phyloP scores from a whole-genome alignment of 2,329 filamentous ascomycete genomes.

The Amesomyces nigricolor region DNA sequence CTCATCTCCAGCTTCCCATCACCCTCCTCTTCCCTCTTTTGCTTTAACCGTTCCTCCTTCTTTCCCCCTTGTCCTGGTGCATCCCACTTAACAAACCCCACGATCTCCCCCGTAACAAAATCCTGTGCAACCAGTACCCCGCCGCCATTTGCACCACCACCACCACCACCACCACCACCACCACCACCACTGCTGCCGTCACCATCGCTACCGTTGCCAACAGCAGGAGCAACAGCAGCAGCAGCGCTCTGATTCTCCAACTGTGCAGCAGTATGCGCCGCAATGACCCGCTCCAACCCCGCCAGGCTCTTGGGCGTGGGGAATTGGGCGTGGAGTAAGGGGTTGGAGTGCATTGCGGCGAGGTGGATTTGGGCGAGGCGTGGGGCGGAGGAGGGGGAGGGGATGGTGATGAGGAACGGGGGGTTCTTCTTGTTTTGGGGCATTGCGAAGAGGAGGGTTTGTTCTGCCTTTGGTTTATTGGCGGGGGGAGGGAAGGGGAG shows the following conservation, averaged over 20 bases:
- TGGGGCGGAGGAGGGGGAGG: conserved; percentile 19
- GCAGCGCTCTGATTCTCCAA: conserved; percentile 20
- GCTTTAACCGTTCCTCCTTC: too few relatives aligned
- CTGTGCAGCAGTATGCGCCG: conserved; percentile 30
- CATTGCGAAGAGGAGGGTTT: conserved; percentile 6
- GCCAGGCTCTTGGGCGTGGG: conserved; percentile 30
- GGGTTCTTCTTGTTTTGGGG: not conserved
- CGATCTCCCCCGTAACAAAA: conserved; percentile 27
- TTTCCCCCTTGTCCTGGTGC: conserved; percentile 17
- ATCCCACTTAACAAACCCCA: conserved; percentile 36
- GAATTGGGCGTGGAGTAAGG: conserved; percentile 38
- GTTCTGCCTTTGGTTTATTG: too few relatives aligned
- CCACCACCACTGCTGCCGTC: too few relatives aligned
- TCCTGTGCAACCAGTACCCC: conserved; percentile 35
- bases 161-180: too few relatives aligned
- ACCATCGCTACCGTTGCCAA: too few relatives aligned
- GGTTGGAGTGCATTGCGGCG: conserved; percentile 36
- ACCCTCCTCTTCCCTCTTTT: too few relatives aligned
- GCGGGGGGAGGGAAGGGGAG: too few relatives aligned
- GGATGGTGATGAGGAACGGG: conserved; percentile 6
- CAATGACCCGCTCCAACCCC: conserved; percentile 31
- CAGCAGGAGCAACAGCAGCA: too few relatives aligned
- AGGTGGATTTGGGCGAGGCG: conserved; percentile 33
- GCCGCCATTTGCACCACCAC: conserved; percentile 10
- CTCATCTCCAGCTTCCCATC: conserved; percentile 24